Percentiles rank a stretch among this genome's conserved stretches.
Evolutionary conservation across 768 basidiomycete genomes (phyloP).

Genomic region (Cyathus striatus): DNA sequence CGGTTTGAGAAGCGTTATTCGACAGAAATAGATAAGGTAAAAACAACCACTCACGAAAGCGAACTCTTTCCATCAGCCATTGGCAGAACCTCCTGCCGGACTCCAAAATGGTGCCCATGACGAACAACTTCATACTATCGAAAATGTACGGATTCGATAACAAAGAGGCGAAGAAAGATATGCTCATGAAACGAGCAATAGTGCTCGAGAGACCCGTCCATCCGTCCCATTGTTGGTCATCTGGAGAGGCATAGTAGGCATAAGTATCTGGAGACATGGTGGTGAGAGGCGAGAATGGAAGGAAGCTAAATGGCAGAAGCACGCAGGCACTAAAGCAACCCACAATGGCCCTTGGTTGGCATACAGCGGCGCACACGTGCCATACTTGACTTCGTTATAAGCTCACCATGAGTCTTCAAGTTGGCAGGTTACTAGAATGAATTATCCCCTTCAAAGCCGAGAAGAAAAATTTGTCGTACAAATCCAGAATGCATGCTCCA

Average conservation of each 20-base stretch:
- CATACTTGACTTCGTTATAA: no score
- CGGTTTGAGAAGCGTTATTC: background rate
- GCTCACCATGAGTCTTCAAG: no score
- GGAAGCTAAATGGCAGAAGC: no score
- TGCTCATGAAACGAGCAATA: conserved; percentile 25
- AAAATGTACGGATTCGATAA: conserved; percentile 16
- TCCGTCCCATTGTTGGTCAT: background rate
- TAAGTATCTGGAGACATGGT: background rate
- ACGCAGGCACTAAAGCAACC: no score
- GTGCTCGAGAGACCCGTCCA: background rate
- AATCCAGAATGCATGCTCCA: no score
- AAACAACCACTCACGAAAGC: conserved; percentile 17
- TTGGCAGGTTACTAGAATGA: no score
- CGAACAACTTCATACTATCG: conserved; percentile 22
- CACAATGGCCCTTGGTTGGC: no score
- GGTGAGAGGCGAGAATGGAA: no score
- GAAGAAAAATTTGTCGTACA: no score
- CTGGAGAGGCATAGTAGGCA: background rate
- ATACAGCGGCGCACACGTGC: no score
- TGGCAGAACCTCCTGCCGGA: conserved; percentile 31
- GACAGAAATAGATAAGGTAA: background rate
- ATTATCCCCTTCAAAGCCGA: no score
- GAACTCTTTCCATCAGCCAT: conserved; percentile 27
- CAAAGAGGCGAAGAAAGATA: conserved; percentile 28
- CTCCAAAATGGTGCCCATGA: conserved; percentile 33